Percentiles rank a stretch among this genome's conserved stretches.
phyloP scores from a whole-genome alignment of 768 basidiomycete species.

The Macrocybe gigantea region DNA sequence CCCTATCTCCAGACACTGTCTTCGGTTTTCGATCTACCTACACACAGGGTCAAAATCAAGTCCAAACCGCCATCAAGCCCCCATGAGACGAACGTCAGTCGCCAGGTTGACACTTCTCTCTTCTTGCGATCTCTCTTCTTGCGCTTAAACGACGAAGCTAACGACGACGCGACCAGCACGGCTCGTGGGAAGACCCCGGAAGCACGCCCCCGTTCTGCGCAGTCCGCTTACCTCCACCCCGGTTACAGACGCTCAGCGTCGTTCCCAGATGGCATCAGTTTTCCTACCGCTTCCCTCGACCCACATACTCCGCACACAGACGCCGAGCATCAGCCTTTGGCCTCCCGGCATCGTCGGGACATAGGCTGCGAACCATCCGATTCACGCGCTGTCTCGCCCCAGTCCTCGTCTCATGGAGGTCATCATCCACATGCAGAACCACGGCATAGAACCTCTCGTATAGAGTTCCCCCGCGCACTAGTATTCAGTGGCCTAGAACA shows the following conservation, averaged over 20 bases:
- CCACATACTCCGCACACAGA: constrained; percentile 2
- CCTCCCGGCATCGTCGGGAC: neutral
- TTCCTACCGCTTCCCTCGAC: neutral
- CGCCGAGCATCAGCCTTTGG: constrained; percentile 4
- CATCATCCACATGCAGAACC: constrained; percentile 27
- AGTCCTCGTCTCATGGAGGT: constrained; percentile 19
- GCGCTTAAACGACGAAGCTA: constrained; percentile 5
- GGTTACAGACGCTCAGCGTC: constrained; percentile 27
- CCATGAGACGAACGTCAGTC: constrained; percentile 5
- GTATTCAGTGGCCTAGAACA: constrained; percentile 71
- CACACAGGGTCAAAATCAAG: constrained; percentile 51
- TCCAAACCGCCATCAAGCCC: constrained; percentile 14
- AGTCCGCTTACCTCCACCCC: neutral
- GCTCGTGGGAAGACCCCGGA: too few species aligned
- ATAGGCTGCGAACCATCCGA: constrained; percentile 5
- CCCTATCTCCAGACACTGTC: constrained; percentile 42
- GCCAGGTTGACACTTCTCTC: too few species aligned
- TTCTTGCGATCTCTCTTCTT: constrained; percentile 25
- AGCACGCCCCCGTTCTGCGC: too few species aligned
- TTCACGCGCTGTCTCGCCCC: constrained; percentile 9
- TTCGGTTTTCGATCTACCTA: constrained; percentile 51
- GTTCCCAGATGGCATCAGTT: constrained; percentile 26
- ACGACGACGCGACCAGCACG: too few species aligned
- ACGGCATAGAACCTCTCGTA: constrained; percentile 5
- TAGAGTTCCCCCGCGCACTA: constrained; percentile 49